Percentiles rank a stretch among this genome's conserved stretches.
Conservation (phyloP, 371 early-diverging fungal genomes). For the Conidiobolus incongruus region DNA sequence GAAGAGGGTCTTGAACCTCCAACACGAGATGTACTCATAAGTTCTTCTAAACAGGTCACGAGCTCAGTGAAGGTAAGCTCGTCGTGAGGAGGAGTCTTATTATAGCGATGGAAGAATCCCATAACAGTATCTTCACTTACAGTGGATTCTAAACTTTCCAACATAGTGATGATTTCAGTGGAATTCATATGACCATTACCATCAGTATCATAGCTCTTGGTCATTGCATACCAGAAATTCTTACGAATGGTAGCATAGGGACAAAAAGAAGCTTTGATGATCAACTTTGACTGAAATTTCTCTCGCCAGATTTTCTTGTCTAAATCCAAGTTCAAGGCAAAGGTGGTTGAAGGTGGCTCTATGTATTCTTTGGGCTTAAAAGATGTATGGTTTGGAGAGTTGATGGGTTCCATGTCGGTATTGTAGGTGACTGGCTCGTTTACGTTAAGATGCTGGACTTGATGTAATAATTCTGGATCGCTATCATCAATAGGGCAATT, state of each 20-base stretch:
- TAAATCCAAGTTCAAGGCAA: conserved; percentile 13
- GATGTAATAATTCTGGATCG: too few relatives aligned
- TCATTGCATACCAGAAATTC: conserved; percentile 46
- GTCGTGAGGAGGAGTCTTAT: conserved; percentile 25
- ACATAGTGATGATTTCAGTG: conserved; percentile 42
- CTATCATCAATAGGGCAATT: conserved; percentile 2
- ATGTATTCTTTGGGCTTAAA: too few relatives aligned
- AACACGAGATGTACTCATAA: not conserved
- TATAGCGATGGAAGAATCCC: conserved; percentile 26
- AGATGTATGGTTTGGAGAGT: not conserved
- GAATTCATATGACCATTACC: conserved; percentile 19
- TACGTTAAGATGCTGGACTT: too few relatives aligned
- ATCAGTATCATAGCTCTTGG: conserved; percentile 34
- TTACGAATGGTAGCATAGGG: conserved; percentile 33
- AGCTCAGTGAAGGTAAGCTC: conserved; percentile 40
- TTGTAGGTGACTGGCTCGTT: too few relatives aligned
- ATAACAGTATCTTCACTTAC: conserved; percentile 39
- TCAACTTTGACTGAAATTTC: conserved; percentile 14
- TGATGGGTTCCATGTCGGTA: not conserved
- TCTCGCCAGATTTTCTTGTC: conserved; percentile 15
- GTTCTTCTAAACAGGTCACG: conserved; percentile 30
- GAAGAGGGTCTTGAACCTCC: too few relatives aligned
- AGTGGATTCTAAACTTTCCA: conserved; percentile 50
- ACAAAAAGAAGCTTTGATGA: conserved; percentile 31
- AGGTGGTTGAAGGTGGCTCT: too few relatives aligned